Evolutionary conservation across 345 rosid genomes (phyloP).

Genomic region (Noccaea bulbosa): DNA sequence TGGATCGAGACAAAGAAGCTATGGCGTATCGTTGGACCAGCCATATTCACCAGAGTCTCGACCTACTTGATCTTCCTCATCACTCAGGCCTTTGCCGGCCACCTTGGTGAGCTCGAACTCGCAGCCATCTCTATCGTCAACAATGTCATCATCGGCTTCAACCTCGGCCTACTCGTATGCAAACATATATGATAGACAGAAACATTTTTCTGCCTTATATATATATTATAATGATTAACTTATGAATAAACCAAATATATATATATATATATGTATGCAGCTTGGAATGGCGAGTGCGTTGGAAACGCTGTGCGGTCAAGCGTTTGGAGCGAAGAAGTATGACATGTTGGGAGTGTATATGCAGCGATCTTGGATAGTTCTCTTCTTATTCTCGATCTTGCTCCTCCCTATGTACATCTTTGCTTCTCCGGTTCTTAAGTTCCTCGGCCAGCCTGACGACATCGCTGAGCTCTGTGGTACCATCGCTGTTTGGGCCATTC

Average conservation of each 20-base stretch:
- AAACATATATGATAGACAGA: not conserved
- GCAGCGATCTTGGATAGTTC: slow-evolving; percentile 81
- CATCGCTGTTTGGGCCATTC: slow-evolving; percentile 60
- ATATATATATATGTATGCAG: slow-evolving; percentile 34
- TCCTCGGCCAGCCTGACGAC: slow-evolving; percentile 70
- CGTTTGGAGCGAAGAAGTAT: slow-evolving; percentile 72
- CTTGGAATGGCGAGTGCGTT: slow-evolving; percentile 79
- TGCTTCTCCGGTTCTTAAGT: slow-evolving; percentile 59
- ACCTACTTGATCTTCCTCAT: slow-evolving; percentile 50
- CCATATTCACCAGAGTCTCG: slow-evolving; percentile 55
- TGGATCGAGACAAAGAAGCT: slow-evolving; percentile 60
- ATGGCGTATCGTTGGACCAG: slow-evolving; percentile 67
- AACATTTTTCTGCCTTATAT: not conserved
- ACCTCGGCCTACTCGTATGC: slow-evolving; percentile 72
- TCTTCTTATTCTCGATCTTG: slow-evolving; percentile 52
- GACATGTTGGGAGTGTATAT: slow-evolving; percentile 73
- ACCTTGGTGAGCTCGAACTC: slow-evolving; percentile 79
- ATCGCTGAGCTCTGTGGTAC: slow-evolving; percentile 63
- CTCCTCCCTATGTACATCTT: slow-evolving; percentile 62
- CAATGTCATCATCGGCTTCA: slow-evolving; percentile 71
- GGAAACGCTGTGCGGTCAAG: slow-evolving; percentile 52
- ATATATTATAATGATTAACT: not conserved
- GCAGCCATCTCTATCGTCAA: slow-evolving; percentile 72
- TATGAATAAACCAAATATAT: not conserved
- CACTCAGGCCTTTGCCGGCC: slow-evolving; percentile 81